Conservation (phyloP, 371 early-diverging fungal genomes). For the Rhizoclosmatium hyalinum region DNA sequence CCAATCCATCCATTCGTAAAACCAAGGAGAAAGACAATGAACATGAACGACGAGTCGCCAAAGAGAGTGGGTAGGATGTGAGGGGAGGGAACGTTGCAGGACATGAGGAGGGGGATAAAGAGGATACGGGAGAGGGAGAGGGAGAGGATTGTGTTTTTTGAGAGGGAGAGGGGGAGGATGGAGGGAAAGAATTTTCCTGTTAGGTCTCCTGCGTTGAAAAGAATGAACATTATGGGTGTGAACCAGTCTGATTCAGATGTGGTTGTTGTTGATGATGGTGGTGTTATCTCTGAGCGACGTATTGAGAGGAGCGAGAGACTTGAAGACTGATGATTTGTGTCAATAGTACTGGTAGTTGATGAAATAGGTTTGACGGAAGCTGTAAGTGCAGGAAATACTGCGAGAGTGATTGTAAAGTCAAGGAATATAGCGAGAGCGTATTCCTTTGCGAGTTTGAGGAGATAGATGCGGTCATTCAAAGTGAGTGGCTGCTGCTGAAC, state of each 20-base stretch:
- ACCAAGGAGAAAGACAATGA: conserved; percentile 6
- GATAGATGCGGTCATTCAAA: neutral
- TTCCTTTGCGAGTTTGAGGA: neutral
- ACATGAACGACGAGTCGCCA: conserved; percentile 29
- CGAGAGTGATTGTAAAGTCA: conserved; percentile 29
- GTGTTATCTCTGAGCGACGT: no score
- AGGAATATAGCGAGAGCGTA: conserved; percentile 16
- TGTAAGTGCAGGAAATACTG: conserved; percentile 29
- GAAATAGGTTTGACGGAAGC: conserved; percentile 11
- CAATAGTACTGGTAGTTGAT: neutral
- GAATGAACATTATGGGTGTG: conserved; percentile 25
- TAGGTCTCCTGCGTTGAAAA: conserved; percentile 28
- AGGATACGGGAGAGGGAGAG: conserved; percentile 21
- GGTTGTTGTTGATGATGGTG: no score
- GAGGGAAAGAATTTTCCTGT: conserved; percentile 19
- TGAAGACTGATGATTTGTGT: no score
- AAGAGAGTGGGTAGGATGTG: conserved; percentile 15
- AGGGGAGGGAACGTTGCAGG: conserved; percentile 27
- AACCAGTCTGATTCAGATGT: conserved; percentile 1
- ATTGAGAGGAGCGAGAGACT: no score
- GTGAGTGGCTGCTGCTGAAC: neutral
- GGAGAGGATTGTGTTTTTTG: neutral
- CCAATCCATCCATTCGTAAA: conserved; percentile 31
- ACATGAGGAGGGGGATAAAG: conserved; percentile 32
- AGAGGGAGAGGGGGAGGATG: neutral